Evolutionary conservation across 768 basidiomycete genomes (phyloP).

Genomic region (Polyporus arcularius): DNA sequence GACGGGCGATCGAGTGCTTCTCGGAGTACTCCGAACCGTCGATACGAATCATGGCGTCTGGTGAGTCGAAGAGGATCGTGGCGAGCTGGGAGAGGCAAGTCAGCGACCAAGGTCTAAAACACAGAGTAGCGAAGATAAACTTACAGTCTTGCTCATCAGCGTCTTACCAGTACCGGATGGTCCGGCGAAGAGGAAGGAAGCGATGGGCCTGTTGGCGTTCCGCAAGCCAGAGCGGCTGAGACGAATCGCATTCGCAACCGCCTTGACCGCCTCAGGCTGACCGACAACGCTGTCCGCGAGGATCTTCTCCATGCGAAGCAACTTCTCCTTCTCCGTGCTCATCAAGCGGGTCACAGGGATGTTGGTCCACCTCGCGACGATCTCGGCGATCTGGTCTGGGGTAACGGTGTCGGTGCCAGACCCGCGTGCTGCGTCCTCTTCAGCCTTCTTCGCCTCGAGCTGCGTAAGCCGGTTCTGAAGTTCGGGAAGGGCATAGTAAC

Average conservation of each 20-base stretch:
- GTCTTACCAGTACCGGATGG: conserved; percentile 93
- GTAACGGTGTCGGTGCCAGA: conserved; percentile 72
- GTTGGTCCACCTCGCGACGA: conserved; percentile 90
- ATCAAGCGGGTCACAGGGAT: conserved; percentile 87
- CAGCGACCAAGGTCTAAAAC: conserved; percentile 1
- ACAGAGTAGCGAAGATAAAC: conserved; percentile 26
- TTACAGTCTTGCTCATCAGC: conserved; percentile 83
- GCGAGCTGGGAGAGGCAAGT: conserved; percentile 61
- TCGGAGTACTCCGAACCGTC: conserved; percentile 95
- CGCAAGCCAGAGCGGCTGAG: conserved; percentile 93
- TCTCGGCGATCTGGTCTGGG: conserved; percentile 90
- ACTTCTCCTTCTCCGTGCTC: conserved; percentile 90
- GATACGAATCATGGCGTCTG: conserved; percentile 89
- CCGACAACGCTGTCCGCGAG: conserved; percentile 80
- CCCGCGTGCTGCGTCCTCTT: conserved; percentile 59
- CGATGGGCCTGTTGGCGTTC: conserved; percentile 84
- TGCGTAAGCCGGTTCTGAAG: conserved; percentile 70
- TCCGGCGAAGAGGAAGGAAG: conserved; percentile 91
- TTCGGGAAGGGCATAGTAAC: conserved; percentile 92
- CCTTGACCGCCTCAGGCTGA: conserved; percentile 87
- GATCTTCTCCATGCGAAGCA: conserved; percentile 83
- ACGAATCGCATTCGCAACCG: conserved; percentile 92
- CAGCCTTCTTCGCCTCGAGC: conserved; percentile 71
- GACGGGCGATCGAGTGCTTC: conserved; percentile 69
- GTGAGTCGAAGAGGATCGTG: conserved; percentile 84